A percentile compares a stretch with the other conserved stretches of the same genome.
phyloP scores from a whole-genome alignment of 768 basidiomycete species.

The Suillus discolor region DNA sequence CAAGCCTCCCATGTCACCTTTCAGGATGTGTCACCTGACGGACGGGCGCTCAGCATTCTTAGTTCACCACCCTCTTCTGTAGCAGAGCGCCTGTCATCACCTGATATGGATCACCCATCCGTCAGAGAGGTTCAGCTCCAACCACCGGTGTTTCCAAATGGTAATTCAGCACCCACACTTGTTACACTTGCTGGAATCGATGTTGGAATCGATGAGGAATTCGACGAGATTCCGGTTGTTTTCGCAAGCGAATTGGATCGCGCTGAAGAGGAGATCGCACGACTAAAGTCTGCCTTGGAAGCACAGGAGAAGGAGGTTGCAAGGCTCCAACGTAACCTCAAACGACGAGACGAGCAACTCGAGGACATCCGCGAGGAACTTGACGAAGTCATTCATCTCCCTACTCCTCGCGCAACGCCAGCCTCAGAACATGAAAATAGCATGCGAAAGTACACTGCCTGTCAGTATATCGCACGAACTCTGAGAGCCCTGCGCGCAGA shows the following conservation, averaged over 20 bases:
- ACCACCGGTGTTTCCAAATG: background rate
- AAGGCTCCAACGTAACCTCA: slow-evolving; percentile 7
- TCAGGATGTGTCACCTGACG: background rate
- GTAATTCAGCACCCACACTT: background rate
- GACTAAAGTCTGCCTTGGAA: background rate
- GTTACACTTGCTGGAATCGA: background rate
- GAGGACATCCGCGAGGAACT: slow-evolving; percentile 4
- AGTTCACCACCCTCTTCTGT: background rate
- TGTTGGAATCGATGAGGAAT: background rate
- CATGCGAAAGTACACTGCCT: slow-evolving; percentile 11
- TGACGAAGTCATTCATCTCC: slow-evolving; percentile 7
- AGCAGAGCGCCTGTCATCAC: background rate
- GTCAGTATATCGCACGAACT: slow-evolving; percentile 14
- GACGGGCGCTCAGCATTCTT: background rate
- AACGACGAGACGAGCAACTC: slow-evolving; percentile 8
- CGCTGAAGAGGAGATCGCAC: slow-evolving; percentile 8
- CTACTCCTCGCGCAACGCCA: background rate
- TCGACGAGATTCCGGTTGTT: slow-evolving; percentile 4
- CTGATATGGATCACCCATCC: background rate
- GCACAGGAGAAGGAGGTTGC: slow-evolving; percentile 12
- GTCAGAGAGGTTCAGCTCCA: background rate
- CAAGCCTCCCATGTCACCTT: background rate
- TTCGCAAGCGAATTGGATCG: slow-evolving; percentile 2
- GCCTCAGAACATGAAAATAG: slow-evolving; percentile 6
- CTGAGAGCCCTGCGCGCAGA: slow-evolving; percentile 5